Evolutionary conservation across 108 stramenopile species (phyloP), one percentile per base, ranked within the genome.

Genomic region (Skeletonema marinoi): DNA sequence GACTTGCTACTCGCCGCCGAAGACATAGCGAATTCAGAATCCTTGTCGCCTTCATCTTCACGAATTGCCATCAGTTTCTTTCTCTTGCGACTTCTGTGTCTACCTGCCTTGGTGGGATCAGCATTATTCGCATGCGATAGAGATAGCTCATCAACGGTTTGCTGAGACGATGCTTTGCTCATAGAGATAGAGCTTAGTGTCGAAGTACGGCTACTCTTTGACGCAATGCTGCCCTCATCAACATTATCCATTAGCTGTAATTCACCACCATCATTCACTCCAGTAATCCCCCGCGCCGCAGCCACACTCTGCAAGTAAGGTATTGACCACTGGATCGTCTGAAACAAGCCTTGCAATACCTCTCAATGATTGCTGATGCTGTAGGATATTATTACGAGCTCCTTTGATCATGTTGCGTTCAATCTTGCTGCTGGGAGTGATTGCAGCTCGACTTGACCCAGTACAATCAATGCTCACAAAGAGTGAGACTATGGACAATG

Each of bases 391-490:
- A 17, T 73, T 67, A 41, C 75, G 68, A 42, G 75, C 75, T 58
- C 83, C 58, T 39, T 79, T 76, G 25, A 75, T 60, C 5, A 87
- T 83, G 35, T 56, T 16, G 4, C 41, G 65, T 9, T 78, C 48
- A 13, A 61, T 56, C 66, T 73, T 66, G 46, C 73, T 32, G 65
- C 54, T 35, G 72, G 77, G 17, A 78, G 48, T 33, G 80, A 82
- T 50, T 63, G 71, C n/a, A 59, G 67, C 36, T 35, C 72, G 38
- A 29, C 72, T 74, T 2, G 77, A 42, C 31, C 39, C 68, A 13
- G 87, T 87, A 58, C 89, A 89, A 74, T 88, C 88, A 58, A 75
- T 70, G 19, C 88, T 86, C 10, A 92, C 32, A 42, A 75, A 86
- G 61, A 82, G 75, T 13, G 79, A 66, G 16, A 89, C 68, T 44